Percentiles rank a stretch among this genome's conserved stretches.
These are phyloP conservation scores for Oligophagozyma castellii DNA, from an alignment of 1,139 yeast genomes.

Conservation along the genomic window DNA sequence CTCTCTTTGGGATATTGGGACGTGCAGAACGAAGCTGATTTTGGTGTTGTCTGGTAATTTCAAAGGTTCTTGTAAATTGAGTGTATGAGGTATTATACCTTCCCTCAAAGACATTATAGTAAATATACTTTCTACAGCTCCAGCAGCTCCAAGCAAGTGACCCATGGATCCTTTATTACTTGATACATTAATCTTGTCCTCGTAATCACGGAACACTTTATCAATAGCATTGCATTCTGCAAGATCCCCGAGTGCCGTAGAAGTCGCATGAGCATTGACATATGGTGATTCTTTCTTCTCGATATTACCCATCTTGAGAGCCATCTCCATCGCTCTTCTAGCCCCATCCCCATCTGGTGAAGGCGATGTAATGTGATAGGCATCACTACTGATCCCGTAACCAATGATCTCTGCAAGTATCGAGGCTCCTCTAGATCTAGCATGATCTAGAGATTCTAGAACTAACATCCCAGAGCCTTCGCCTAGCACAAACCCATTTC, in stretches of 20 bases:
- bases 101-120: constrained; percentile 53
- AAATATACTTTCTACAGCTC: constrained; percentile 81
- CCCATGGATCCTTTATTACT: constrained; percentile 91
- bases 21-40: constrained; percentile 49
- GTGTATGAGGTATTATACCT: constrained; percentile 61
- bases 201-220: constrained; percentile 31
- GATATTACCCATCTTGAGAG: constrained; percentile 40
- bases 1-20: constrained; percentile 24
- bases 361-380: constrained; percentile 89
- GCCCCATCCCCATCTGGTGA: constrained; percentile 77
- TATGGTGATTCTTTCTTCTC: constrained; percentile 44
- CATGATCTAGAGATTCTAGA: constrained; percentile 69
- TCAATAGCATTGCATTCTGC: constrained; percentile 75
- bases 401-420: constrained; percentile 78
- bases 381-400: constrained; percentile 87
- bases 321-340: constrained; percentile 64
- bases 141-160: constrained; percentile 91
- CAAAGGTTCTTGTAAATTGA: constrained; percentile 49
- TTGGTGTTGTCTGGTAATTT: constrained; percentile 31
- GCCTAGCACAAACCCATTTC: constrained; percentile 84
- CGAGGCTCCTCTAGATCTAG: constrained; percentile 43
- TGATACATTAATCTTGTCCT: constrained; percentile 37
- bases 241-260: constrained; percentile 76
- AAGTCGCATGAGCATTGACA: constrained; percentile 94
- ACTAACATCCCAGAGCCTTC: constrained; percentile 85